Evolutionary conservation across 2,329 filamentous ascomycete species (phyloP).

Genomic region (Trichoderma gracile): DNA sequence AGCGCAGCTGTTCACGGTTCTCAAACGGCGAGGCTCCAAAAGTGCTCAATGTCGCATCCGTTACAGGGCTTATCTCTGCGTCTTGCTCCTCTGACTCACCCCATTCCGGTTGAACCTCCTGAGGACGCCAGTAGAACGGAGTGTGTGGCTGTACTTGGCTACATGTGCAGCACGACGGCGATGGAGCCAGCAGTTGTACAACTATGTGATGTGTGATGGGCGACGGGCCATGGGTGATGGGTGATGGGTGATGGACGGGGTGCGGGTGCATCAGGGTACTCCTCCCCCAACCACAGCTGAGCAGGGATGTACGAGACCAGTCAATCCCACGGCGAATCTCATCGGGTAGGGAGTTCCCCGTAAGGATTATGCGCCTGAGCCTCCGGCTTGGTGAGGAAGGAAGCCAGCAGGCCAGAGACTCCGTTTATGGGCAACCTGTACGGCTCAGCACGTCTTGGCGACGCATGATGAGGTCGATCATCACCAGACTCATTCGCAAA

Average conservation of each 20-base stretch:
- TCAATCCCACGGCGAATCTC: constrained; percentile 16
- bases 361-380: constrained; percentile 18
- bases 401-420: background rate
- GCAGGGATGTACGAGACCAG: constrained; percentile 18
- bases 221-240: background rate
- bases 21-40: constrained; percentile 13
- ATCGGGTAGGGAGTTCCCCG: constrained; percentile 21
- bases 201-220: background rate
- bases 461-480: constrained; percentile 27
- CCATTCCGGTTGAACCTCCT: background rate
- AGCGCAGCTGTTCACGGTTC: constrained; percentile 13
- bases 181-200: constrained; percentile 3
- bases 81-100: constrained; percentile 23
- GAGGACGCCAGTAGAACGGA: background rate
- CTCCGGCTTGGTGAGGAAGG: constrained; percentile 12
- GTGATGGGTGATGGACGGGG: background rate
- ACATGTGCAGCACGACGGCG: constrained; percentile 14
- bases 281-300: constrained; percentile 23
- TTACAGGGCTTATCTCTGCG: constrained; percentile 16
- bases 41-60: constrained; percentile 20
- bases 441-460: constrained; percentile 17
- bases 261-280: background rate
- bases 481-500: constrained; percentile 16
- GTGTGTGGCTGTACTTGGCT: constrained; percentile 3
- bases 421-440: constrained; percentile 10